phyloP scores from a whole-genome alignment of 2,329 filamentous ascomycete species.

The Botrytis porri region DNA sequence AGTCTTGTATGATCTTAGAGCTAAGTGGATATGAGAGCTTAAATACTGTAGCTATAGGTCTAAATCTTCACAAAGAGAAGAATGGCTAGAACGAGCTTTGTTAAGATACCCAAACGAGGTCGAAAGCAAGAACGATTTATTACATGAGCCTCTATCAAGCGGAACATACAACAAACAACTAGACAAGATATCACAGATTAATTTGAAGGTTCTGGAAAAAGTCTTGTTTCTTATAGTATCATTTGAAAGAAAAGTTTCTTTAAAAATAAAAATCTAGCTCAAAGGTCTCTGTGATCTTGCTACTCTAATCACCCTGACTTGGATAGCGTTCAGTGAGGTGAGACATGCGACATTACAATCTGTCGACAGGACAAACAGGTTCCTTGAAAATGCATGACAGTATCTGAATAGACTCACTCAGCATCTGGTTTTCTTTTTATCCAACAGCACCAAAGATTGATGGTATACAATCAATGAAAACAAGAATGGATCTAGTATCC shows the following conservation, averaged over 20 bases:
- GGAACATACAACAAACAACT: too few relatives aligned
- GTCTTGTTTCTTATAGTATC: neutral
- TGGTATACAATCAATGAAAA: neutral
- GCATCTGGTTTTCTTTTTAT: neutral
- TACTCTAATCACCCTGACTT: neutral
- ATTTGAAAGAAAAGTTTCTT: neutral
- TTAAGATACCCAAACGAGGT: neutral
- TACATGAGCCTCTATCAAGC: neutral
- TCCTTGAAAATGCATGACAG: neutral
- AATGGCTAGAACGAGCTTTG: neutral
- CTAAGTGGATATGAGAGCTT: neutral
- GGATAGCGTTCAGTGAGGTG: neutral
- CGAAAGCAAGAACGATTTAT: neutral
- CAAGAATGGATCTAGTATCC: neutral
- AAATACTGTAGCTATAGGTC: neutral
- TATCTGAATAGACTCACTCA: neutral
- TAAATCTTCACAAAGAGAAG: neutral
- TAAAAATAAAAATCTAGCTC: neutral
- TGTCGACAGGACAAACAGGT: neutral
- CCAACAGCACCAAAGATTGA: neutral
- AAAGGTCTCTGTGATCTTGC: neutral
- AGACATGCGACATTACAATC: neutral
- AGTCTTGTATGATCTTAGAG: neutral
- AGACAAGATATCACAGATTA: neutral
- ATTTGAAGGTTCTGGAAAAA: neutral